These are phyloP conservation scores for Xylaria intraflava DNA, from an alignment of 495 filamentous ascomycete species.

Conservation along the genomic window DNA sequence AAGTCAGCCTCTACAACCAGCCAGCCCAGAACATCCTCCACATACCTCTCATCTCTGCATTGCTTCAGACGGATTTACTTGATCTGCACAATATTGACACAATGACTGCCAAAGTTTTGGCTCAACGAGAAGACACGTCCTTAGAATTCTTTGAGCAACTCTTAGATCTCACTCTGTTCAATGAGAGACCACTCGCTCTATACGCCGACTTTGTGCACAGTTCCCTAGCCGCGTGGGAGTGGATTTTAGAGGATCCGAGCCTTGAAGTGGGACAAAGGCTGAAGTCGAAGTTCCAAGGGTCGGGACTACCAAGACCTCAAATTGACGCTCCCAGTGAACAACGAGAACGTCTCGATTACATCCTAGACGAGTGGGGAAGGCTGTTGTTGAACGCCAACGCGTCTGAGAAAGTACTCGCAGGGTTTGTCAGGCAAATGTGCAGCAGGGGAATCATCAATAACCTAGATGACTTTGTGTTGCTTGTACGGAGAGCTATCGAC, in stretches of 20 bases:
- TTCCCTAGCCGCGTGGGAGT: constrained; percentile 71
- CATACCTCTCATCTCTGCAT: constrained; percentile 63
- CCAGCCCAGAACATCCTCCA: constrained; percentile 74
- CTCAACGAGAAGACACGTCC: constrained; percentile 58
- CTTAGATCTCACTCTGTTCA: constrained; percentile 69
- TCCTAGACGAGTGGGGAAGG: constrained; percentile 89
- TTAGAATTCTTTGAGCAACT: constrained; percentile 70
- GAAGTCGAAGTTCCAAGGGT: constrained; percentile 62
- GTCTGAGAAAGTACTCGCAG: constrained; percentile 59
- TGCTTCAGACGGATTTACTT: constrained; percentile 65
- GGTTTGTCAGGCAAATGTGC: constrained; percentile 83
- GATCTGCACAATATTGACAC: constrained; percentile 76
- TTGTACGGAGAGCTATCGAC: constrained; percentile 78
- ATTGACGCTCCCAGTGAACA: constrained; percentile 30
- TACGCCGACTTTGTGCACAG: constrained; percentile 81
- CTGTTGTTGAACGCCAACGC: constrained; percentile 68
- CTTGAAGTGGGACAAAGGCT: constrained; percentile 59
- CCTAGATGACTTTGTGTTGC: constrained; percentile 66
- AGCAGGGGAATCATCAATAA: constrained; percentile 60
- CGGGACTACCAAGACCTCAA: constrained; percentile 47
- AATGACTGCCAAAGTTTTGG: constrained; percentile 63
- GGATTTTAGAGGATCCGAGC: constrained; percentile 67
- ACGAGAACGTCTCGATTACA: constrained; percentile 81
- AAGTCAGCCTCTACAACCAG: constrained; percentile 57
- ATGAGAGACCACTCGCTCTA: constrained; percentile 65